Evolutionary conservation across 495 filamentous ascomycete genomes (phyloP).

Genomic region (Amorphotheca resinae): DNA sequence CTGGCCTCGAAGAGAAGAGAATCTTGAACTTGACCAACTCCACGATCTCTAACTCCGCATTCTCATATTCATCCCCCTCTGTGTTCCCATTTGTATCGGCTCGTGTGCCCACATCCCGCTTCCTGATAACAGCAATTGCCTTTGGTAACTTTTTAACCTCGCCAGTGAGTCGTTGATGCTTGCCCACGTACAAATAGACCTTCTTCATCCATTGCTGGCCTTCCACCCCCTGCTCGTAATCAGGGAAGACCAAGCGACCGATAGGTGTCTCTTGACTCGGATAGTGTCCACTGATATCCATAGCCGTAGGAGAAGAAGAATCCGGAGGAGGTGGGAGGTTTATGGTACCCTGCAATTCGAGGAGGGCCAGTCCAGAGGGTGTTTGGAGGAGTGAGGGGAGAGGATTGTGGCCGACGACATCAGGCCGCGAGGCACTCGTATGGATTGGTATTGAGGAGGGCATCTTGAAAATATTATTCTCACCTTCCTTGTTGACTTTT

Average conservation of each 20-base stretch:
- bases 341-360: constrained; percentile 84
- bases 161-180: constrained; percentile 79
- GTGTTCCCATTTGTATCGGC: constrained; percentile 10
- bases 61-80: constrained; percentile 14
- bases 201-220: constrained; percentile 69
- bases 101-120: constrained; percentile 21
- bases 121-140: constrained; percentile 65
- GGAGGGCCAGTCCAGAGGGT: constrained; percentile 62
- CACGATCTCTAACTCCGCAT: constrained; percentile 45
- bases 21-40: constrained; percentile 86
- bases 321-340: constrained; percentile 38
- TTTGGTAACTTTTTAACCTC: constrained; percentile 76
- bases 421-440: neutral
- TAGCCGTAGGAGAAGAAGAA: constrained; percentile 10
- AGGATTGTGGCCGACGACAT: constrained; percentile 32
- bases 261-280: constrained; percentile 37
- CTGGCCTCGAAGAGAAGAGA: constrained; percentile 73
- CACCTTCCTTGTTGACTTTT: neutral
- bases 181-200: constrained; percentile 77
- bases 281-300: constrained; percentile 9
- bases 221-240: constrained; percentile 35
- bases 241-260: constrained; percentile 69
- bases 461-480: neutral
- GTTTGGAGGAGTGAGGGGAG: constrained; percentile 82
- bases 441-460: neutral